Base-by-base conservation (phyloP, 108 stramenopile species). In the Pseudonitzschia multistriata region DNA sequence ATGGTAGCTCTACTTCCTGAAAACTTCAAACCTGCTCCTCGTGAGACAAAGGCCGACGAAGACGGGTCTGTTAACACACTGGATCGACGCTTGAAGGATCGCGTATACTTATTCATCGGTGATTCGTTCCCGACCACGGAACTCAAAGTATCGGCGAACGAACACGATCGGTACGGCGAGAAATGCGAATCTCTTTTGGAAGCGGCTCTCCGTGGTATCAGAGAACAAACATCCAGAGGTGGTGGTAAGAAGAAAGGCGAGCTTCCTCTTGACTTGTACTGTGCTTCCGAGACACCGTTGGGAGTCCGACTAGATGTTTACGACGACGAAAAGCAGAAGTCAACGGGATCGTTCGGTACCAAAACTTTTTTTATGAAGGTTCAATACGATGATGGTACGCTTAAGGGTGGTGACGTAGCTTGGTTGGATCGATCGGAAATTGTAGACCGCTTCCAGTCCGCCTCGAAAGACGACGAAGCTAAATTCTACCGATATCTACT, bases 401-500 rank as follows among this genome's bases (percentile, higher is more conserved):
- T 73, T 31, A 73, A 67, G 24, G 68, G 56, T n/a, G 55, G 81
- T 24, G 86, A 89, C 69, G 88, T 81, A 78, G 93, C 77, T 39
- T 94, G 93, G 93, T 62, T 94, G 55, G 83, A 78, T 36, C 74
- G 79, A 49, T 70, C 76, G n/a, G 93, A 94, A 66, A 71, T 90
- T 17, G 79, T 84, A 42, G 87, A 83, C n/a, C 66, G 73, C 33
- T 68, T 88, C 13, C 48, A 71, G 57, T 61, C 68, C 36, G 74
- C 81, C 59, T 63, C 78, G 53, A 83, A 81, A 14, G 68, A 76
- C 25, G 78, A 85, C 50, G 74, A 82, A 61, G 77, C 85, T 19
- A 90, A 86, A 64, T 90, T 91, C 48, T 91, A 87, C 66, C 84
- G 83, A 56, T 94, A 91, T 70, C 59, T 94, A 61, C 76, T 94